These are phyloP conservation scores for Lipomyces yamadae DNA, from an alignment of 805 yeast genomes.

Conservation along the genomic window DNA sequence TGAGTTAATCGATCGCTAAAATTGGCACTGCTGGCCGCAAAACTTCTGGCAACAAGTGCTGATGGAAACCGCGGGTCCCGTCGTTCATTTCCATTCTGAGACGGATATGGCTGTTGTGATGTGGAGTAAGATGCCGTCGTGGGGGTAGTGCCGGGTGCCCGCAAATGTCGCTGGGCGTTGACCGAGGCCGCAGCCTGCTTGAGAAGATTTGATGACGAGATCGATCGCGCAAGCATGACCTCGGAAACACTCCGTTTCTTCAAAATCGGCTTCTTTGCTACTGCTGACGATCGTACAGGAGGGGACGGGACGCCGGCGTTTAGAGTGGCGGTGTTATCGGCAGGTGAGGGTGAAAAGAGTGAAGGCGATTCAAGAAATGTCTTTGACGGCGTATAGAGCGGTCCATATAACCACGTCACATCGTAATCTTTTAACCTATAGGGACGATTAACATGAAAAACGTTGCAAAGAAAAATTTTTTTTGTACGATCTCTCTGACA, in stretches of 20 bases:
- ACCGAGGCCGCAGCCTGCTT: conserved; percentile 37
- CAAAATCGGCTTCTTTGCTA: conserved; percentile 73
- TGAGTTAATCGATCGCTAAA: conserved; percentile 30
- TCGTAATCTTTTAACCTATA: conserved; percentile 80
- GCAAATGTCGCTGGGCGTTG: conserved; percentile 32
- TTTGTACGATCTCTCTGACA: background rate
- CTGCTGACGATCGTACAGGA: conserved; percentile 23
- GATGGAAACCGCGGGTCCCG: conserved; percentile 32
- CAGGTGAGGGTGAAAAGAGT: conserved; percentile 6
- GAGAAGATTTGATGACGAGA: conserved; percentile 34
- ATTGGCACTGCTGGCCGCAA: conserved; percentile 32
- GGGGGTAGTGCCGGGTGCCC: conserved; percentile 35
- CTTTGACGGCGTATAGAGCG: conserved; percentile 49
- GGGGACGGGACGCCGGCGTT: conserved; percentile 28
- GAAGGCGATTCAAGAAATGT: conserved; percentile 18
- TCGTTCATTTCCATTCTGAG: conserved; percentile 13
- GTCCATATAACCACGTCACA: conserved; percentile 98
- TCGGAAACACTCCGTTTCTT: conserved; percentile 87
- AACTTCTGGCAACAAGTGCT: conserved; percentile 24
- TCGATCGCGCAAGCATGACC: conserved; percentile 57
- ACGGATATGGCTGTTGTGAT: conserved; percentile 7
- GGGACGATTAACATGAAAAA: background rate
- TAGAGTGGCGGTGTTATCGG: conserved; percentile 5
- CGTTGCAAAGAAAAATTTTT: background rate
- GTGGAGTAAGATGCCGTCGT: conserved; percentile 31